Evolutionary conservation across 495 filamentous ascomycete genomes (phyloP), one percentile per base, ranked within the genome.

Genomic region (Cetradonia linearis): DNA sequence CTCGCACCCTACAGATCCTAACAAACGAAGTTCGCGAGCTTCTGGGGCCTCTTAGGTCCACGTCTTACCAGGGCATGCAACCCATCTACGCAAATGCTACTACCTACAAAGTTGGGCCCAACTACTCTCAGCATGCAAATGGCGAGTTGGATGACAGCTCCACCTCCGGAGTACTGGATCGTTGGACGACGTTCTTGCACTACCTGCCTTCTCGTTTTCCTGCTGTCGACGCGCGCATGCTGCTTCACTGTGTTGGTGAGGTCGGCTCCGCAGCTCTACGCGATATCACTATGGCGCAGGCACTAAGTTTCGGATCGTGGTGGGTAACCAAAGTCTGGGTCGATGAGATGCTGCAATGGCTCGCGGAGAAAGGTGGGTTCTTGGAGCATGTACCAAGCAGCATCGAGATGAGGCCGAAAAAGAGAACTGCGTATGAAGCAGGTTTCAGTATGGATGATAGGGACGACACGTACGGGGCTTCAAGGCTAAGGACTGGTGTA

Each of bases 261-360:
- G 72, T 90, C 20, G 81, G 86, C 20, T 85, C 83, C 1, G 81
- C 85, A 13, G 82, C 85, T 8, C 75, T 92, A 69, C 78, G 88
- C 44, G 88, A 91, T 65, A 77, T 92, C 59, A 96, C 92, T 9
- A 83, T 96, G 27, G 80, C 80, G 28, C 84, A 87, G 61, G 89
- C 87, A 11, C 81, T 84, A 61, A 95, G 88, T 66, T 98, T 96
- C 68, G 89, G 89, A 16, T 85, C 88, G 2, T 98, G 93, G 93
- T 96, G 93, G 90, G 86, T 96, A 57, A 91, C 89, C n/a, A 95
- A 96, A 69, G 89, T 91, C 56, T 98, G 91, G 77, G 81, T 98
- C 56, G 92, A 96, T 69, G 93, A 96, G 72, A 94, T 95, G 91
- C 83, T 91, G 66, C 74, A 85, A 40, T 97, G 93, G 82, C 78